Evolutionary conservation across 257 asterid genomes (phyloP).

Genomic region (Nicotiana knightiana): DNA sequence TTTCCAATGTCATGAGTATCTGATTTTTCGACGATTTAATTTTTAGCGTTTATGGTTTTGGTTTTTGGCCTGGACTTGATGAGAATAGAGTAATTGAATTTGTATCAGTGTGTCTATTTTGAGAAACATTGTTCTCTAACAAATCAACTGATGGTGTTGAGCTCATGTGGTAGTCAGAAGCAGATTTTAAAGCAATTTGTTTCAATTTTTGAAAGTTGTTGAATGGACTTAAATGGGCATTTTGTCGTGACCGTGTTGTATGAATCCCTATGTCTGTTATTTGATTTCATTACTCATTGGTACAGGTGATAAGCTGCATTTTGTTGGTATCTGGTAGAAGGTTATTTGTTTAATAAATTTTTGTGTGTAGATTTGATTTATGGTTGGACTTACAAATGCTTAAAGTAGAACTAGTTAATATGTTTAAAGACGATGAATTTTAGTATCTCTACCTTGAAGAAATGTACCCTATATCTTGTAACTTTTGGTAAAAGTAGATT

Average conservation of each 20-base stretch:
- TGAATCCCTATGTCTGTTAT: background rate
- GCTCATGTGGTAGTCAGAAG: background rate
- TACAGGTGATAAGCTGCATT: background rate
- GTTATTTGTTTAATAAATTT: background rate
- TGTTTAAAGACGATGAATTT: background rate
- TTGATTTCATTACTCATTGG: background rate
- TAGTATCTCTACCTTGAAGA: background rate
- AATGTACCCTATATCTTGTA: too few species aligned
- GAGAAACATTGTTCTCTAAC: background rate
- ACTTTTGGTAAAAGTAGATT: background rate
- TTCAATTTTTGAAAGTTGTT: background rate
- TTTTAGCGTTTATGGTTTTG: background rate
- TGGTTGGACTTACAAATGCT: background rate
- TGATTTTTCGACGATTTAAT: background rate
- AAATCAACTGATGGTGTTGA: background rate
- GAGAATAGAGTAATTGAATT: background rate
- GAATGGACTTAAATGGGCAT: background rate
- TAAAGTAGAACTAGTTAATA: background rate
- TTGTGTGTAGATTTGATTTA: background rate
- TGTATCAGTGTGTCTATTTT: background rate
- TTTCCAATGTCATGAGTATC: background rate
- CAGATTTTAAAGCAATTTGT: background rate
- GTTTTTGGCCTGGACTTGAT: background rate
- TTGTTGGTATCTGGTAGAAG: background rate
- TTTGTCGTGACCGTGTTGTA: background rate